These are phyloP conservation scores for Coemansia sp. DNA, from an alignment of 192 early-diverging fungal species.

Conservation along the genomic window DNA sequence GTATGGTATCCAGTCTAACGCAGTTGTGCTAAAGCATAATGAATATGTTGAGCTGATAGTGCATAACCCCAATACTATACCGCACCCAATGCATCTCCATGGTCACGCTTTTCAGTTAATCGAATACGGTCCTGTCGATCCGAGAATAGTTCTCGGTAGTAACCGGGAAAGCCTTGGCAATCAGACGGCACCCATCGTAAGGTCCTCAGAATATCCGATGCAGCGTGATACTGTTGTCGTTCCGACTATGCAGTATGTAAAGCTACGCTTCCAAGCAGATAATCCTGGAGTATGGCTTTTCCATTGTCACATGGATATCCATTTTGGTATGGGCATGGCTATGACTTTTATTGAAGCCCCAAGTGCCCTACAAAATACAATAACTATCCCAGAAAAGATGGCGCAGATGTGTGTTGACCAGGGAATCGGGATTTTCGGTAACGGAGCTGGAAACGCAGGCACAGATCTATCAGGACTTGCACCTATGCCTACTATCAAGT, in stretches of 20 bases:
- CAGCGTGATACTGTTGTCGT: slow-evolving; percentile 72
- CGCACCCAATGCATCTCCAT: slow-evolving; percentile 76
- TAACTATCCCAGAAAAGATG: slow-evolving; percentile 49
- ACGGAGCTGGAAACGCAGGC: background rate
- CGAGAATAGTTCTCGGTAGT: background rate
- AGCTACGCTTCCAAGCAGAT: slow-evolving; percentile 68
- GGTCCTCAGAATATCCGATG: slow-evolving; percentile 13
- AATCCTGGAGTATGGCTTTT: slow-evolving; percentile 81
- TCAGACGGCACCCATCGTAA: background rate
- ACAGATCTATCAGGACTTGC: background rate
- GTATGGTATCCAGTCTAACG: slow-evolving; percentile 61
- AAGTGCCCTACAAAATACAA: slow-evolving; percentile 49
- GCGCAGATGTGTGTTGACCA: slow-evolving; percentile 22
- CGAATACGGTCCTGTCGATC: slow-evolving; percentile 50
- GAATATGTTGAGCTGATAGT: slow-evolving; percentile 63
- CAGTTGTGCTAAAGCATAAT: slow-evolving; percentile 60
- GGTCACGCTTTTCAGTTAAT: slow-evolving; percentile 77
- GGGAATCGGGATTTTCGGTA: background rate
- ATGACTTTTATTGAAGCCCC: slow-evolving; percentile 68
- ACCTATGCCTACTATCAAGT: background rate
- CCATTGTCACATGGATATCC: slow-evolving; percentile 70
- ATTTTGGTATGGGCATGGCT: slow-evolving; percentile 67
- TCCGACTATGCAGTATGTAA: slow-evolving; percentile 56
- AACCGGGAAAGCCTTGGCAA: background rate
- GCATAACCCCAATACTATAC: slow-evolving; percentile 62